Percentiles rank a stretch among this genome's conserved stretches.
phyloP scores from a whole-genome alignment of 2,329 filamentous ascomycete species.

The Colletotrichum sp. region DNA sequence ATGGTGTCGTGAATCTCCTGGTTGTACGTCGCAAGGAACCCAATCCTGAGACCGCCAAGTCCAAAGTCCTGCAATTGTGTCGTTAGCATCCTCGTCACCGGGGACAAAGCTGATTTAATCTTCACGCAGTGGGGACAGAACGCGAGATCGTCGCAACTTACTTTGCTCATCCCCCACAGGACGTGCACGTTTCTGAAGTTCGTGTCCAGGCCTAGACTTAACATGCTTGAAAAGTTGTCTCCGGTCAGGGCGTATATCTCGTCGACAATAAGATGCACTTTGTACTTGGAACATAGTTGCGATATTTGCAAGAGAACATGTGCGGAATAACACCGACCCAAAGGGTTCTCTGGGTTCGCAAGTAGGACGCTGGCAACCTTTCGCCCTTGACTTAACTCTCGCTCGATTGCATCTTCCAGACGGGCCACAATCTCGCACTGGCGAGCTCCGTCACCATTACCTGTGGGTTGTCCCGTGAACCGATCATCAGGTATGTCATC shows the following conservation, averaged over 20 bases:
- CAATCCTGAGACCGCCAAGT: background rate
- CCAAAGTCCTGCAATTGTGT: background rate
- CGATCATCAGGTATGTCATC: constrained; percentile 13
- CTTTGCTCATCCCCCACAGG: constrained; percentile 4
- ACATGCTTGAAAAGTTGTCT: background rate
- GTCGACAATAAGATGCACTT: constrained; percentile 1
- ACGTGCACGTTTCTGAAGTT: constrained; percentile 3
- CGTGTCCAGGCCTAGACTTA: background rate
- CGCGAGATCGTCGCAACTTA: background rate
- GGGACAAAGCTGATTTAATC: background rate
- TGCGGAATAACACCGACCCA: constrained; percentile 1
- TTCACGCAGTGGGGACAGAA: background rate
- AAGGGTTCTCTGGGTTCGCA: background rate
- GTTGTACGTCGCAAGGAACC: constrained; percentile 9
- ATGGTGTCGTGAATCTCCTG: background rate
- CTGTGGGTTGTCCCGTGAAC: background rate
- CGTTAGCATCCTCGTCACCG: background rate
- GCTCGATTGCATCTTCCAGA: background rate
- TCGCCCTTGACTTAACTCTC: background rate
- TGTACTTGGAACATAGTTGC: background rate
- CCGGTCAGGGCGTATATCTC: background rate
- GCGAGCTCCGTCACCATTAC: background rate
- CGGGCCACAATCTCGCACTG: background rate
- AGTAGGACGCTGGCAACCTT: background rate
- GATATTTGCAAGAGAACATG: background rate